A percentile compares a stretch with the other conserved stretches of the same genome.
phyloP scores from a whole-genome alignment of 257 asterid species.

The Solanum virginianum region DNA sequence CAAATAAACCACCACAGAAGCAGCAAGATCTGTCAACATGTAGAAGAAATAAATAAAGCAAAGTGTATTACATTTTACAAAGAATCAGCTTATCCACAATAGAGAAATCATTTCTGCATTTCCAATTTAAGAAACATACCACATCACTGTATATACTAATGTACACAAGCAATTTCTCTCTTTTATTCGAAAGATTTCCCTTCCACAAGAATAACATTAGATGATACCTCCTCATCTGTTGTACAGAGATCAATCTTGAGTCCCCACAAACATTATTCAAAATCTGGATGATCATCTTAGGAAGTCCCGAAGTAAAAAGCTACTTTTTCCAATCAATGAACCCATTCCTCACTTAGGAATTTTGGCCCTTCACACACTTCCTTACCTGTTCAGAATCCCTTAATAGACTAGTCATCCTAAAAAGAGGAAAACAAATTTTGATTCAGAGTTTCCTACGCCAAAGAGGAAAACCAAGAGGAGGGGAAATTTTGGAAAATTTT shows the following conservation, averaged over 20 bases:
- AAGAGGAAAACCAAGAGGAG: neutral
- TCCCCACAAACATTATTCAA: neutral
- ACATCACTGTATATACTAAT: neutral
- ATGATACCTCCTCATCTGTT: neutral
- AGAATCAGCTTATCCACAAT: neutral
- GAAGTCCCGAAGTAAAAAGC: neutral
- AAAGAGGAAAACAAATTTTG: neutral
- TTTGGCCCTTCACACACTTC: neutral
- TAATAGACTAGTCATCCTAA: neutral
- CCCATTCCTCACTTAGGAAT: neutral
- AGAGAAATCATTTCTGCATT: neutral
- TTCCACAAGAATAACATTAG: neutral
- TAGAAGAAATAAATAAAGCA: neutral
- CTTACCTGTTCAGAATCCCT: neutral
- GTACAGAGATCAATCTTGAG: neutral
- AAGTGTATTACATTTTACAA: neutral
- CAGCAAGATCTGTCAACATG: neutral
- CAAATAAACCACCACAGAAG: neutral
- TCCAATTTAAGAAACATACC: neutral
- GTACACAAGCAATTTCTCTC: neutral
- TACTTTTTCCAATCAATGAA: neutral
- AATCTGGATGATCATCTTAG: neutral
- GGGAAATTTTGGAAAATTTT: neutral
- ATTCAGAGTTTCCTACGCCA: neutral
- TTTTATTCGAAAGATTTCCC: neutral